These are phyloP conservation scores for Glycine tomentella DNA, from an alignment of 306 rosid genomes.

Conservation along the genomic window DNA sequence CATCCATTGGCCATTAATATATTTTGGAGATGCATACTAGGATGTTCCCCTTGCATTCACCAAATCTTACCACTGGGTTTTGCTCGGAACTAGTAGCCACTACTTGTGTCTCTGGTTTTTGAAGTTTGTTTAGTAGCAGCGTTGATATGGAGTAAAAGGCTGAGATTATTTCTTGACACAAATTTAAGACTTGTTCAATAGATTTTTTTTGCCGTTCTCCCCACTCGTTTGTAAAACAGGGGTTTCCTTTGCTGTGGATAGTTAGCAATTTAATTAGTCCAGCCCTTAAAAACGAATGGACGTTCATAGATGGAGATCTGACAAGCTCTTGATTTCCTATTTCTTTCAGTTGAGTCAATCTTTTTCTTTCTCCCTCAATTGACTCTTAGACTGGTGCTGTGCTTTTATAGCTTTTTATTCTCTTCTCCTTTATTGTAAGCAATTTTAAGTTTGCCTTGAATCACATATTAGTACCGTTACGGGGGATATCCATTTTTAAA, in stretches of 20 bases:
- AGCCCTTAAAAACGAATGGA: background rate
- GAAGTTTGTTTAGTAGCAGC: background rate
- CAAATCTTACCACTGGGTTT: background rate
- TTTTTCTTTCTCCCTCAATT: background rate
- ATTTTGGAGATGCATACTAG: constrained; percentile 9
- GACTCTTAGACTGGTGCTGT: background rate
- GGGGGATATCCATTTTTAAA: background rate
- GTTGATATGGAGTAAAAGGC: background rate
- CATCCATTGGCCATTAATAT: no score
- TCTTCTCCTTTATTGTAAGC: background rate
- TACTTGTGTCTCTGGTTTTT: background rate
- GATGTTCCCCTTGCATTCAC: background rate
- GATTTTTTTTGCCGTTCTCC: no score
- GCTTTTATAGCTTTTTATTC: background rate
- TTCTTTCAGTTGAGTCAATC: background rate
- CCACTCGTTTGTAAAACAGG: background rate
- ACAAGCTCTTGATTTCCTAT: background rate
- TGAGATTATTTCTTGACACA: background rate
- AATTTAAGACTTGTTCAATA: background rate
- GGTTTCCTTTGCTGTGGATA: constrained; percentile 12
- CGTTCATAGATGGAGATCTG: background rate
- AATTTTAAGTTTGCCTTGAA: background rate
- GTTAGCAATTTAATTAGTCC: background rate
- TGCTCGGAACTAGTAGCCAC: background rate
- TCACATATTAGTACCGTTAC: background rate